phyloP scores from a whole-genome alignment of 1,284 basidiomycete species.

The Ganoderma multipileum region DNA sequence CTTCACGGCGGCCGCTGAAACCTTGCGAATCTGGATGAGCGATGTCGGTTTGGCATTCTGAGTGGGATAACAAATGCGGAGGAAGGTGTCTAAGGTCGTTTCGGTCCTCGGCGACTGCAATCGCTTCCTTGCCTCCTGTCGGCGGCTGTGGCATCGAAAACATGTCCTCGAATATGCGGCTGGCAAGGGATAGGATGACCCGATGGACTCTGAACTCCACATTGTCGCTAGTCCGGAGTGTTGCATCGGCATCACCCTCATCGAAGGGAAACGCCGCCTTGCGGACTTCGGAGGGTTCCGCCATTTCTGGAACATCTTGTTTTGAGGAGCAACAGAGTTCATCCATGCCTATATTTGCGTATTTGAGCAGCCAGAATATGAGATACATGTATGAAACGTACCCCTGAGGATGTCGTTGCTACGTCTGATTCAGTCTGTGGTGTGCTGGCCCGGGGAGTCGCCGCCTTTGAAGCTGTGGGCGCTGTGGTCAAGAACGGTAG shows the following conservation, averaged over 20 bases:
- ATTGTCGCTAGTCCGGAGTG: conserved; percentile 52
- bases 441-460: too few species aligned
- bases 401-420: not conserved
- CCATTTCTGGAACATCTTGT: not conserved
- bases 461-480: not conserved
- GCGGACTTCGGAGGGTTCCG: not conserved
- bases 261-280: not conserved
- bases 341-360: not conserved
- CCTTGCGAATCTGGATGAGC: conserved; percentile 30
- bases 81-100: conserved; percentile 53
- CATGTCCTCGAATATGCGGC: conserved; percentile 25
- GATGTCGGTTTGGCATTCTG: conserved; percentile 5
- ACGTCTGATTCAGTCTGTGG: not conserved
- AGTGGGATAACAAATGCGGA: conserved; percentile 46
- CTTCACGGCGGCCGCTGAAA: conserved; percentile 42
- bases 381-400: not conserved
- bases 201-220: conserved; percentile 28
- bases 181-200: conserved; percentile 34
- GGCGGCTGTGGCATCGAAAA: conserved; percentile 22
- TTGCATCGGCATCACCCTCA: conserved; percentile 41
- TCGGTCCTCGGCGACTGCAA: conserved; percentile 47
- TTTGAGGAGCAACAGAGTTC: not conserved
- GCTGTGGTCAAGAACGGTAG: not conserved
- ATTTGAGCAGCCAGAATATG: not conserved
- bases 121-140: not conserved